These are phyloP conservation scores for Thelonectria rubi DNA, from an alignment of 2,329 filamentous ascomycete species.

Conservation along the genomic window DNA sequence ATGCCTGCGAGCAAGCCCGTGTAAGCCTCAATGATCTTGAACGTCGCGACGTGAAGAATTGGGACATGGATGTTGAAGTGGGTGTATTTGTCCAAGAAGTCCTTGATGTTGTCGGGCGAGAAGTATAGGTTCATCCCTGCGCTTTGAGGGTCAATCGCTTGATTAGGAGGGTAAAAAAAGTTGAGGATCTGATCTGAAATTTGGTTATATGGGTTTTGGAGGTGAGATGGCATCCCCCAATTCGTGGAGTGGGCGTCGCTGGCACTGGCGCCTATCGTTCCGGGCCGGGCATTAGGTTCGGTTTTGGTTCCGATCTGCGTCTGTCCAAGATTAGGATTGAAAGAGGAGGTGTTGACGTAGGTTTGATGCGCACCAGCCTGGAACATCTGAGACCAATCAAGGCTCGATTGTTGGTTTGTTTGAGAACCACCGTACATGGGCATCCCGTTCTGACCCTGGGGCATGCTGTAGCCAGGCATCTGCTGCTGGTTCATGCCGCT, in stretches of 20 bases:
- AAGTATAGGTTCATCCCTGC: conserved; percentile 69
- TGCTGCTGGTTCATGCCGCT: conserved; percentile 72
- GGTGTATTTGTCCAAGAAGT: conserved; percentile 75
- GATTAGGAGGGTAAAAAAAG: conserved; percentile 62
- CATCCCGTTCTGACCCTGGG: conserved; percentile 69
- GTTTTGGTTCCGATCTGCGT: conserved; percentile 75
- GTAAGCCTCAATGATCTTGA: conserved; percentile 72
- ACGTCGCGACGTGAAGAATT: conserved; percentile 75
- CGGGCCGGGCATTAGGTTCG: conserved; percentile 66
- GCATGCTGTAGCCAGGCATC: conserved; percentile 71
- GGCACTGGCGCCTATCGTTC: conserved; percentile 58
- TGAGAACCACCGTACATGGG: conserved; percentile 69
- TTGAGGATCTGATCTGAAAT: conserved; percentile 65
- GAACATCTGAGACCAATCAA: conserved; percentile 84
- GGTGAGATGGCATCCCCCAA: conserved; percentile 57
- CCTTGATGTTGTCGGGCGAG: conserved; percentile 73
- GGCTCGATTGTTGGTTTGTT: conserved; percentile 68
- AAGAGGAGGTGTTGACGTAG: conserved; percentile 69
- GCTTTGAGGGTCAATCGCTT: conserved; percentile 60
- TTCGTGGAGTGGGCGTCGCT: conserved; percentile 58
- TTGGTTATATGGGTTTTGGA: conserved; percentile 61
- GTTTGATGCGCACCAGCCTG: conserved; percentile 74
- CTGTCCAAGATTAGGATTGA: conserved; percentile 72
- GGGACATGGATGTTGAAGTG: conserved; percentile 80
- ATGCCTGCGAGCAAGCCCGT: conserved; percentile 74